Base-by-base conservation (phyloP, 2,329 filamentous ascomycete genomes). In the Dactylonectria estremocensis region DNA sequence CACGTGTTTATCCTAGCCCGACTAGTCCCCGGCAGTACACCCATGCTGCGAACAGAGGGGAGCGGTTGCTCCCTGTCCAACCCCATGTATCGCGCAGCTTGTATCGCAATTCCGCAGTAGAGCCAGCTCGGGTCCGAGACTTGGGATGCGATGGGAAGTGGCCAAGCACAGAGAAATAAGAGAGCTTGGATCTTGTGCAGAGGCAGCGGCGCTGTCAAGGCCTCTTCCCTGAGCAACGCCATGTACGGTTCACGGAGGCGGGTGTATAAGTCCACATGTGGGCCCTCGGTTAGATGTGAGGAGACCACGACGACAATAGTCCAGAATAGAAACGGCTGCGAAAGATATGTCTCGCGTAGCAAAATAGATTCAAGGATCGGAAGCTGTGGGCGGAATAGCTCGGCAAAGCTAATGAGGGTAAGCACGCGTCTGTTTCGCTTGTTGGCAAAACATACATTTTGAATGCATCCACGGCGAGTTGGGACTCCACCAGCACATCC, bases 161-260 rank as follows among this genome's bases (percentile, higher is more conserved):
- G 71, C 71, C 71, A 73, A 2, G 68, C 57, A 20, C 64, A 71
- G 0, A 73, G 22, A 10, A 68, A 43, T 0, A 73, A 3, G 1
- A 73, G 43, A 1, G 71, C 70, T 3, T 73, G 71, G 1, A 73
- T 70, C 43, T 73, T 68, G 54, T 66, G 45, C 5, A 73, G 49
- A 3, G 71, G 71, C 1, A 73, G 20, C 1, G 71, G 71, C 0
- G 64, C 70, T 5, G 33, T 40, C 2, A 69, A 43, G 0, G 68
- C 35, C 20, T 61, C 53, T 28, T 71, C 56, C 2, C 71, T 68
- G 1, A 73, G 22, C 9, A 73, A 22, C 13, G 28, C 61, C 2
- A 53, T 55, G 5, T 70, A 73, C 0, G 71, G 59, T 0, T 16
- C 40, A 5, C 54, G 35, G 0, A 73, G 60, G 1, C 62, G 18